Evolutionary conservation across 2,329 filamentous ascomycete species (phyloP).

Genomic region (Talaromyces sp.): DNA sequence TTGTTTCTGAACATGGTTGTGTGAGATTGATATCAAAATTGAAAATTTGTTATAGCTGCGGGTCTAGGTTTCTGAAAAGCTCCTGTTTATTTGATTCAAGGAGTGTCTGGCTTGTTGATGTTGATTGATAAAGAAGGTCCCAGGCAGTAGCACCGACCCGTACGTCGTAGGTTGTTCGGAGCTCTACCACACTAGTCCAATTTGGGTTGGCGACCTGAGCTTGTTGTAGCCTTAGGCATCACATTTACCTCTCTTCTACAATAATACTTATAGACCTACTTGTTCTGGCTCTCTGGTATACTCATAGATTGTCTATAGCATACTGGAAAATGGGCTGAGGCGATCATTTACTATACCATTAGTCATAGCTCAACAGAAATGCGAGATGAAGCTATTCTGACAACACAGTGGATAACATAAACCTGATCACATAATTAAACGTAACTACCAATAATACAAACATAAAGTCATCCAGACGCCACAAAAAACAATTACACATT

Average conservation of each 20-base stretch:
- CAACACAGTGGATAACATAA: not conserved
- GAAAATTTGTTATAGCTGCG: not conserved
- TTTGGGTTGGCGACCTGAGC: not conserved
- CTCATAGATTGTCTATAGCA: not conserved
- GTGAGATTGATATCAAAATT: not conserved
- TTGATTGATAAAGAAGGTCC: slow-evolving; percentile 1
- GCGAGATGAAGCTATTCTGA: not conserved
- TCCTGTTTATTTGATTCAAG: not conserved
- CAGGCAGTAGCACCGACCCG: not conserved
- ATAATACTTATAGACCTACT: not conserved
- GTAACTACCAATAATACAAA: not conserved
- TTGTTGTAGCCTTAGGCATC: slow-evolving; percentile 6
- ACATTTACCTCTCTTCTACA: not conserved
- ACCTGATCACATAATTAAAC: not conserved
- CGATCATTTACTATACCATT: not conserved
- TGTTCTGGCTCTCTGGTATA: not conserved
- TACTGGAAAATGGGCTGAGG: not conserved
- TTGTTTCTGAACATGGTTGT: slow-evolving; percentile 95
- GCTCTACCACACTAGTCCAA: not conserved
- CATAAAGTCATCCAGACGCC: slow-evolving; percentile 4
- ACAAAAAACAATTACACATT: not conserved
- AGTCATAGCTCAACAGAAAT: not conserved
- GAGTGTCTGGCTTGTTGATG: not conserved
- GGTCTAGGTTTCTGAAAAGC: not conserved
- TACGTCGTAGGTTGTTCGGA: slow-evolving; percentile 5